A percentile compares a stretch with the other conserved stretches of the same genome.
Evolutionary conservation across 352 stramenopile species (phyloP).

Genomic region (Salisapilia sapeloensis): DNA sequence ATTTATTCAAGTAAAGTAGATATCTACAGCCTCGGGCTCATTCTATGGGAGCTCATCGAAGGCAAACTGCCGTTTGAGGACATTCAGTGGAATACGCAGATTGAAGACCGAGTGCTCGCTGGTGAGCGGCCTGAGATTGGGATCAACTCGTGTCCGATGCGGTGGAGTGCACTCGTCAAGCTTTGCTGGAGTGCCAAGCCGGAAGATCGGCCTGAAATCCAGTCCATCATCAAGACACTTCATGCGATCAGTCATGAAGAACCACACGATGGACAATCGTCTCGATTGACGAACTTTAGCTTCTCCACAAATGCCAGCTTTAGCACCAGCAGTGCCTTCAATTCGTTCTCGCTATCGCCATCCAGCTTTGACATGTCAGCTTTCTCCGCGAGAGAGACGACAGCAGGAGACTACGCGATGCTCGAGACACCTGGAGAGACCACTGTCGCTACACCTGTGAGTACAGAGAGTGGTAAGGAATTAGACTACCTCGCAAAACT

Average conservation of each 20-base stretch:
- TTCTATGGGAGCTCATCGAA: conserved; percentile 80
- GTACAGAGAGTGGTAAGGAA: no score
- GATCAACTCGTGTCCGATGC: conserved; percentile 46
- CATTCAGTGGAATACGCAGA: conserved; percentile 74
- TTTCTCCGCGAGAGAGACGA: no score
- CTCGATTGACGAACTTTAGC: no score
- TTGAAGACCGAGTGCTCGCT: conserved; percentile 65
- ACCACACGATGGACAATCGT: no score
- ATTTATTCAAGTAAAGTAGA: conserved; percentile 82
- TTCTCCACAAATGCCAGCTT: no score
- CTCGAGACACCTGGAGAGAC: no score
- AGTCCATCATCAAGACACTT: conserved; percentile 70
- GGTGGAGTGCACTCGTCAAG: conserved; percentile 62
- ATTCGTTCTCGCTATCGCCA: no score
- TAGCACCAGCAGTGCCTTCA: no score
- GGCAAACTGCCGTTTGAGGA: conserved; percentile 66
- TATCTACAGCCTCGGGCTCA: conserved; percentile 78
- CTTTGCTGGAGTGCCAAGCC: conserved; percentile 78
- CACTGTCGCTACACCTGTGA: no score
- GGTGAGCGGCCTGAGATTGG: conserved; percentile 46
- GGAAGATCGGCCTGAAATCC: conserved; percentile 62
- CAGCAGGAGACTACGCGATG: no score
- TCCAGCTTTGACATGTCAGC: no score
- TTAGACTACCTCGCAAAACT: no score
- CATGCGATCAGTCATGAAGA: conserved; percentile 69